Conservation (phyloP, 805 yeast species). For the Maudiozyma barnettii region DNA sequence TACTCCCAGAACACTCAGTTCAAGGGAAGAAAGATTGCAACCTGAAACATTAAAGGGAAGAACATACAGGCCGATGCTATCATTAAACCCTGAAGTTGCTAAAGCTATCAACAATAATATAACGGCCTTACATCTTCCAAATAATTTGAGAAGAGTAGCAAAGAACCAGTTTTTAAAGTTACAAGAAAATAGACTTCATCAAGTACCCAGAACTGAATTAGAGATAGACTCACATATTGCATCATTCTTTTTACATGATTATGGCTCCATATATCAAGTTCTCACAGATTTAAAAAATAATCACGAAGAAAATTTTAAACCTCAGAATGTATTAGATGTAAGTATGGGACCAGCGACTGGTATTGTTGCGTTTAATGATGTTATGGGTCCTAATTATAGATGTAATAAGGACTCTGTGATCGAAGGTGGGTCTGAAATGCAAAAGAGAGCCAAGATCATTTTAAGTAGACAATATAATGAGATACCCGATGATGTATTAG, state of each 20-base stretch:
- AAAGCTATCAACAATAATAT: constrained; percentile 57
- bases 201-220: constrained; percentile 33
- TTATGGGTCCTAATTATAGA: constrained; percentile 51
- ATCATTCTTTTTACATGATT: constrained; percentile 71
- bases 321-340: constrained; percentile 61
- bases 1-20: neutral
- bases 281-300: constrained; percentile 56
- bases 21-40: constrained; percentile 36
- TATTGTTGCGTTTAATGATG: constrained; percentile 74
- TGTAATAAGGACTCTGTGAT: constrained; percentile 69
- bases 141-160: constrained; percentile 50
- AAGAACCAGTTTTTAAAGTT: constrained; percentile 46
- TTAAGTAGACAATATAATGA: constrained; percentile 62
- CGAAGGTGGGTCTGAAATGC: constrained; percentile 65
- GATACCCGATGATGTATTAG: constrained; percentile 12
- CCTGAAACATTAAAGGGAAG: constrained; percentile 50
- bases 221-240: constrained; percentile 79
- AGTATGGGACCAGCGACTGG: constrained; percentile 93
- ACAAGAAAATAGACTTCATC: constrained; percentile 44
- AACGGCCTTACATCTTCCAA: constrained; percentile 51
- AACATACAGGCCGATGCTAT: constrained; percentile 39
- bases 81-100: constrained; percentile 48
- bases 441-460: constrained; percentile 65
- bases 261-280: constrained; percentile 58
- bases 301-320: constrained; percentile 41